Percentiles rank a stretch among this genome's conserved stretches.
Conservation (phyloP, 108 stramenopile species). For the Chaetoceros muelleri region DNA sequence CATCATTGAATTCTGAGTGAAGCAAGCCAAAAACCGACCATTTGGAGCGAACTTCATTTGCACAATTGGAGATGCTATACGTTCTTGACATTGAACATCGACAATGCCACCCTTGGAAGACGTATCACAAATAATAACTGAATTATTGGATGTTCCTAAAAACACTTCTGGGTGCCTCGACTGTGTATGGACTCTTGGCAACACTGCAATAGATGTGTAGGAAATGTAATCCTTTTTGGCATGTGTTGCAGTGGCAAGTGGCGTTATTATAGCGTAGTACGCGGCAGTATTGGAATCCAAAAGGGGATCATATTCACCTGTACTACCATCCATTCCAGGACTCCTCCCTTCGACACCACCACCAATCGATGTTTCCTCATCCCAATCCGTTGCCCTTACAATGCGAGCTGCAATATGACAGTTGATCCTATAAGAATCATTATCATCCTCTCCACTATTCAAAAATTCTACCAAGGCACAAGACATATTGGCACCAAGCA, state of each 20-base stretch:
- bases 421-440: slow-evolving; percentile 41
- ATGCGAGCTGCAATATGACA: slow-evolving; percentile 32
- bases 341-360: not conserved
- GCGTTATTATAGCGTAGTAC: slow-evolving; percentile 58
- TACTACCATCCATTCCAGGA: slow-evolving; percentile 1
- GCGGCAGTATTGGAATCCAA: slow-evolving; percentile 1
- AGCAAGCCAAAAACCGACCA: slow-evolving; percentile 91
- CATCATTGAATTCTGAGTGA: slow-evolving; percentile 71
- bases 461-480: slow-evolving; percentile 68
- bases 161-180: slow-evolving; percentile 69
- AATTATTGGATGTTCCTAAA: slow-evolving; percentile 66
- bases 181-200: slow-evolving; percentile 51
- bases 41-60: slow-evolving; percentile 89
- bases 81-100: slow-evolving; percentile 70
- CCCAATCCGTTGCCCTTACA: not conserved
- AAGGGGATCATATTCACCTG: slow-evolving; percentile 2
- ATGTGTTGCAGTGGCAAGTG: slow-evolving; percentile 39
- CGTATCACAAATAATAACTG: slow-evolving; percentile 52
- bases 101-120: slow-evolving; percentile 40
- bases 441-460: slow-evolving; percentile 46
- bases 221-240: slow-evolving; percentile 25
- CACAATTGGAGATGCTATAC: slow-evolving; percentile 66
- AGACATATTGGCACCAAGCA: slow-evolving; percentile 45
- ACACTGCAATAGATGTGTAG: slow-evolving; percentile 53
- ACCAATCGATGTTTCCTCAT: not conserved